These are phyloP conservation scores for Linanthus parryae DNA, from an alignment of 148 eudicot species.

Conservation along the genomic window DNA sequence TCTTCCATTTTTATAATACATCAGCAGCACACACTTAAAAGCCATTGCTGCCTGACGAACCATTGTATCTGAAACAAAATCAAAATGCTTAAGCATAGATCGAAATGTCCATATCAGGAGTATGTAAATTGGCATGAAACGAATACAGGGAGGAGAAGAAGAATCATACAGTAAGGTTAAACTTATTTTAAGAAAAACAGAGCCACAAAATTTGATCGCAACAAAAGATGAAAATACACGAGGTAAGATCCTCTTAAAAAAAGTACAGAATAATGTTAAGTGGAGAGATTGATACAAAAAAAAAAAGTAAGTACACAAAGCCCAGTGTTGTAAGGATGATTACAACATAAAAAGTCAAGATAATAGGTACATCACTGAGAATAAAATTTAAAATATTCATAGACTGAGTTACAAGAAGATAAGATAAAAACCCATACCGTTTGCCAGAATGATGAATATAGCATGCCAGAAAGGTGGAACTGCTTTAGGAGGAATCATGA, in stretches of 20 bases:
- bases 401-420: too few relatives aligned
- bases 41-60: slow-evolving; percentile 91
- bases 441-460: slow-evolving; percentile 55
- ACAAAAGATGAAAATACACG: background rate
- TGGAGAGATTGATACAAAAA: too few relatives aligned
- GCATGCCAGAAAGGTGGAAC: slow-evolving; percentile 99
- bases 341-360: background rate
- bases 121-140: background rate
- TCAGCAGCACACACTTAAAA: slow-evolving; percentile 65
- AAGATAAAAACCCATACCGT: slow-evolving; percentile 33
- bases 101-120: background rate
- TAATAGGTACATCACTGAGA: background rate
- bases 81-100: slow-evolving; percentile 1
- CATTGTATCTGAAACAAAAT: slow-evolving; percentile 59
- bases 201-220: background rate
- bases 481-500: slow-evolving; percentile 90
- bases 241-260: background rate
- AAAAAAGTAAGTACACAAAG: too few relatives aligned
- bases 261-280: background rate
- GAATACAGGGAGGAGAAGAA: background rate
- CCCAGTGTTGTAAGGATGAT: background rate
- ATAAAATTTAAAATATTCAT: too few relatives aligned
- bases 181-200: background rate
- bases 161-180: background rate
- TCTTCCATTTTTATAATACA: slow-evolving; percentile 84